These are phyloP conservation scores for Theileria orientalis DNA, from an alignment of 169 alveolate genomes.

Conservation along the genomic window DNA sequence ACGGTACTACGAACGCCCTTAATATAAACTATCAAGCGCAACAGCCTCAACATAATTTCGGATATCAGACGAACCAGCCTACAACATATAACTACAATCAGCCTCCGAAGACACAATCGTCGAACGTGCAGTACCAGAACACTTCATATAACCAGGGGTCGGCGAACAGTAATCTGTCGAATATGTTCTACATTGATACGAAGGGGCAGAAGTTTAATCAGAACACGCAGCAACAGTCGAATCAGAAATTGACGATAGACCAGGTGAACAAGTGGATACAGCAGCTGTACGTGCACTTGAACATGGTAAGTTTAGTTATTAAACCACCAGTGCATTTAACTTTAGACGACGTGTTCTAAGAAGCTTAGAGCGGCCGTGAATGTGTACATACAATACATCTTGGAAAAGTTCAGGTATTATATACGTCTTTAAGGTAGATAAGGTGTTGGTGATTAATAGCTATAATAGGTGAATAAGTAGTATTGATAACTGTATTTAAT, in stretches of 20 bases:
- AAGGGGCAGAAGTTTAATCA: background rate
- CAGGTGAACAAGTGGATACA: slow-evolving; percentile 53
- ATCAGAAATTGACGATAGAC: slow-evolving; percentile 28
- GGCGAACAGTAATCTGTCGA: background rate
- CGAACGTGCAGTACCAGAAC: background rate
- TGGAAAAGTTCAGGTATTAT: slow-evolving; percentile 36
- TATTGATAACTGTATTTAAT: too few relatives aligned
- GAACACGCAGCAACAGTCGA: background rate
- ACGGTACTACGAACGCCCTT: too few relatives aligned
- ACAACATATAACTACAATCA: slow-evolving; percentile 1
- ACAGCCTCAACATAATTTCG: background rate
- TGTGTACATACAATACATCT: slow-evolving; percentile 34
- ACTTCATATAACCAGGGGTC: background rate
- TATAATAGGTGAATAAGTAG: too few relatives aligned
- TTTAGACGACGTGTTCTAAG: slow-evolving; percentile 41
- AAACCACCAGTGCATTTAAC: background rate
- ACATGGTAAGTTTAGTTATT: slow-evolving; percentile 40
- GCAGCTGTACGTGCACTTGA: slow-evolving; percentile 35
- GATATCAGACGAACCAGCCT: slow-evolving; percentile 3
- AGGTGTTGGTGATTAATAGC: too few relatives aligned
- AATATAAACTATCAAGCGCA: background rate
- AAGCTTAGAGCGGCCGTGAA: slow-evolving; percentile 31
- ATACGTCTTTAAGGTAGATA: too few relatives aligned
- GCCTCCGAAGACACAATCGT: too few relatives aligned
- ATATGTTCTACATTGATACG: background rate